phyloP scores from a whole-genome alignment of 2,329 filamentous ascomycete species.

The Beauveria sp. region DNA sequence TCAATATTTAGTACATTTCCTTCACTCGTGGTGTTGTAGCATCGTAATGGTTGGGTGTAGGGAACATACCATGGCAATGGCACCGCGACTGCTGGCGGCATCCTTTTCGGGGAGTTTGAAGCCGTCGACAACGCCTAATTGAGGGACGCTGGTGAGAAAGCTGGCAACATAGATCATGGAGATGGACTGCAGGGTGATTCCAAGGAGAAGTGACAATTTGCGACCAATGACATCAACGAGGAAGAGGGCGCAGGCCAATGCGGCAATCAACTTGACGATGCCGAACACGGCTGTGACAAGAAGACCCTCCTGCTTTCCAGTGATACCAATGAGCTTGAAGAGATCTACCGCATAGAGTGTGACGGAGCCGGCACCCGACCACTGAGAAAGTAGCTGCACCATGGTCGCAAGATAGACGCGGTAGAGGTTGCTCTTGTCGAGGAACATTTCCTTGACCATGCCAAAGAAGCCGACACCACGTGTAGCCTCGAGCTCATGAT shows the following conservation, averaged over 20 bases:
- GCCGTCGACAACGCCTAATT: conserved; percentile 41
- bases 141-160: conserved; percentile 56
- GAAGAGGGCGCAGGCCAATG: conserved; percentile 65
- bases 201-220: conserved; percentile 56
- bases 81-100: conserved; percentile 53
- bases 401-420: conserved; percentile 60
- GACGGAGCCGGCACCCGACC: conserved; percentile 65
- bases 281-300: conserved; percentile 71
- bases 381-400: conserved; percentile 66
- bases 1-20: too few species aligned
- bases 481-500: conserved; percentile 65
- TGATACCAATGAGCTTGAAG: conserved; percentile 64
- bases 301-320: conserved; percentile 59
- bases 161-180: conserved; percentile 55
- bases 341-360: conserved; percentile 70
- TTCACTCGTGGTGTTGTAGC: neutral
- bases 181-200: conserved; percentile 53
- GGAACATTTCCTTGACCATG: conserved; percentile 60
- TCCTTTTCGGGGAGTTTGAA: conserved; percentile 41
- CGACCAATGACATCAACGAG: conserved; percentile 73
- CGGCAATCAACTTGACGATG: conserved; percentile 62
- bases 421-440: conserved; percentile 63
- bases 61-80: conserved; percentile 52
- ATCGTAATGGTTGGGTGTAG: neutral
- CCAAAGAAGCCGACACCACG: conserved; percentile 57